Evolutionary conservation across 2,329 filamentous ascomycete genomes (phyloP).

Genomic region (Diaporthe velutina): DNA sequence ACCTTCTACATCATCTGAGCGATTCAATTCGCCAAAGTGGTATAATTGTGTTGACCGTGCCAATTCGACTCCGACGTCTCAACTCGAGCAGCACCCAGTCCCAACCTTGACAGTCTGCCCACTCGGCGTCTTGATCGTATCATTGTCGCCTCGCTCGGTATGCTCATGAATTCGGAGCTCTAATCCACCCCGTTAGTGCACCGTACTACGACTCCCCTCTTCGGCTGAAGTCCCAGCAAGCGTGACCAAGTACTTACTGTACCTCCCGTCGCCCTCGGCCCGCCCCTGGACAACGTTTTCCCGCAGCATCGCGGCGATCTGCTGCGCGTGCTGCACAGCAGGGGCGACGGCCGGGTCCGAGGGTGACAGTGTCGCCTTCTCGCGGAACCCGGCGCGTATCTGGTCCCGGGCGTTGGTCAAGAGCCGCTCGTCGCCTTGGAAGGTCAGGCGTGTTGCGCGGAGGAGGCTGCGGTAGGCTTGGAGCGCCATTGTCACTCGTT

Average conservation of each 20-base stretch:
- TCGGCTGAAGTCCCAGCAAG: neutral
- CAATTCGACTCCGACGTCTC: neutral
- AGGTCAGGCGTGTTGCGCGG: conserved; percentile 85
- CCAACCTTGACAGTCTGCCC: conserved; percentile 52
- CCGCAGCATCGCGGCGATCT: conserved; percentile 83
- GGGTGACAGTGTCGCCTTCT: conserved; percentile 70
- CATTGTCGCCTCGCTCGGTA: conserved; percentile 93
- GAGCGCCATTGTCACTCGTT: conserved; percentile 68
- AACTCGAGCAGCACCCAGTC: conserved; percentile 41
- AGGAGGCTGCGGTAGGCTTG: conserved; percentile 85
- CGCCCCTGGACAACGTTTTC: conserved; percentile 91
- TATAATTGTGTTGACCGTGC: neutral
- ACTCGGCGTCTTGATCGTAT: conserved; percentile 79
- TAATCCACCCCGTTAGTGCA: conserved; percentile 53
- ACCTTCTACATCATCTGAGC: neutral
- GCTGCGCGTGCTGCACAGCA: conserved; percentile 82
- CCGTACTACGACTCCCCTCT: too few relatives aligned
- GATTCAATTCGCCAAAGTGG: too few relatives aligned
- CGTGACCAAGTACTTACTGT: conserved; percentile 71
- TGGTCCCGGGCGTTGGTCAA: conserved; percentile 78
- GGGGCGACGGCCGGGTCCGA: conserved; percentile 70
- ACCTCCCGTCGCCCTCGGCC: conserved; percentile 63
- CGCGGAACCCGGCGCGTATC: conserved; percentile 81
- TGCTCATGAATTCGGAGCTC: conserved; percentile 90
- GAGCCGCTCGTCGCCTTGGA: conserved; percentile 79